A percentile compares a stretch with the other conserved stretches of the same genome.
These are phyloP conservation scores for Euryodendron excelsum DNA, from an alignment of 148 eudicot genomes.

Conservation along the genomic window DNA sequence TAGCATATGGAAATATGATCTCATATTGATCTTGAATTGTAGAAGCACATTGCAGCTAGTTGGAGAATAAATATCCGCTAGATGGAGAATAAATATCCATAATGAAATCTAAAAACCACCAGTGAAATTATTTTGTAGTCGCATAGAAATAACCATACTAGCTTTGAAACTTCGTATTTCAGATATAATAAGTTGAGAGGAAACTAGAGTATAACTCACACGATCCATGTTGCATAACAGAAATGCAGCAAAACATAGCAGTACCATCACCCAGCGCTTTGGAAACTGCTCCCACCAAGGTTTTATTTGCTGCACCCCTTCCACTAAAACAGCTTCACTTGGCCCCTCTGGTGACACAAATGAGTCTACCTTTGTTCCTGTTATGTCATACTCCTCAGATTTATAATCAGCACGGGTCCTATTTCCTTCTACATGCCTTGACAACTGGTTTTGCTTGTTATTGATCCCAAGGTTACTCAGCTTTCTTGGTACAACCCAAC, in stretches of 20 bases:
- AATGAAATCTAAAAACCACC: background rate
- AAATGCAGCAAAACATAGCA: slow-evolving; percentile 75
- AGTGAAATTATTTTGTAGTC: background rate
- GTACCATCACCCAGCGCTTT: slow-evolving; percentile 86
- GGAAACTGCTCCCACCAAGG: slow-evolving; percentile 70
- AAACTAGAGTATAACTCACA: slow-evolving; percentile 48
- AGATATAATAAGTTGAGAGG: background rate
- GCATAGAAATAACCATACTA: background rate
- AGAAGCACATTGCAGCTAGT: slow-evolving; percentile 11
- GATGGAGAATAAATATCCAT: background rate
- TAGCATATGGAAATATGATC: background rate
- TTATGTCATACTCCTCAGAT: slow-evolving; percentile 75
- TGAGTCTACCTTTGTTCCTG: slow-evolving; percentile 53
- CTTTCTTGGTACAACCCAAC: slow-evolving; percentile 31
- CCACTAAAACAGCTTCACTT: slow-evolving; percentile 48
- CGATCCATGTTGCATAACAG: slow-evolving; percentile 97
- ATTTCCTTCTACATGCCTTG: slow-evolving; percentile 29
- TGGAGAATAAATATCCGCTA: slow-evolving; percentile 11
- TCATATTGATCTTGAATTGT: background rate
- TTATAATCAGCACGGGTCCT: slow-evolving; percentile 59
- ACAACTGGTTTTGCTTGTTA: slow-evolving; percentile 23
- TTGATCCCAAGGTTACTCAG: slow-evolving; percentile 31
- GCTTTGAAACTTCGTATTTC: background rate
- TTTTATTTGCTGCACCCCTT: slow-evolving; percentile 31
- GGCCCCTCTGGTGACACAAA: slow-evolving; percentile 50